phyloP scores from a whole-genome alignment of 345 rosid species.

The Ceriops zippeliana region DNA sequence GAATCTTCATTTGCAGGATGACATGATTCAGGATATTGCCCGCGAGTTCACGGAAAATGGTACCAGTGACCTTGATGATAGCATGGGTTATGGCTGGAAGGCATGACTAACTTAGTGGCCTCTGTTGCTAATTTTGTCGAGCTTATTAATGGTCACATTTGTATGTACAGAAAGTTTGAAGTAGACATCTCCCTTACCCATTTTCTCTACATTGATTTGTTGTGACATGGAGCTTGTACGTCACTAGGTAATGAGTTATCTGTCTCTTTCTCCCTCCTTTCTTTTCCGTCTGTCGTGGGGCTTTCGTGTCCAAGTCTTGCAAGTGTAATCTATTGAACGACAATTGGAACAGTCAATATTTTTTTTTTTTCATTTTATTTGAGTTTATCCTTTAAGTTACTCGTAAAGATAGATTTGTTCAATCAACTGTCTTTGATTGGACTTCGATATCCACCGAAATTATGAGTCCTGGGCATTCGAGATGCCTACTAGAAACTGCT shows the following conservation, averaged over 20 bases:
- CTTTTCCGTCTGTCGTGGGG: not conserved
- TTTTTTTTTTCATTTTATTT: slow-evolving; percentile 9
- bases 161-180: slow-evolving; percentile 42
- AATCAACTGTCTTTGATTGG: too few relatives aligned
- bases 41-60: slow-evolving; percentile 57
- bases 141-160: slow-evolving; percentile 19
- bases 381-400: not conserved
- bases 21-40: slow-evolving; percentile 58
- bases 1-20: slow-evolving; percentile 54
- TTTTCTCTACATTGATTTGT: slow-evolving; percentile 29
- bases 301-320: slow-evolving; percentile 33
- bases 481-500: too few relatives aligned
- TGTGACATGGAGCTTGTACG: slow-evolving; percentile 35
- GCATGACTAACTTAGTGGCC: slow-evolving; percentile 39
- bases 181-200: slow-evolving; percentile 10
- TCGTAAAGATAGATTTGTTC: too few relatives aligned
- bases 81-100: slow-evolving; percentile 66
- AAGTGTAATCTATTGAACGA: slow-evolving; percentile 56
- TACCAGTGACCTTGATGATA: slow-evolving; percentile 61
- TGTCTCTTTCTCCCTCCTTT: not conserved
- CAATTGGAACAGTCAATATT: slow-evolving; percentile 34
- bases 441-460: too few relatives aligned
- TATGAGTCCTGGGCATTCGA: too few relatives aligned
- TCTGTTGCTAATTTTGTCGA: slow-evolving; percentile 18
- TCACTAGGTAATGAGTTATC: slow-evolving; percentile 29